Conservation (phyloP, 73 alveolate genomes). For the Paramecium tetraurelia region DNA sequence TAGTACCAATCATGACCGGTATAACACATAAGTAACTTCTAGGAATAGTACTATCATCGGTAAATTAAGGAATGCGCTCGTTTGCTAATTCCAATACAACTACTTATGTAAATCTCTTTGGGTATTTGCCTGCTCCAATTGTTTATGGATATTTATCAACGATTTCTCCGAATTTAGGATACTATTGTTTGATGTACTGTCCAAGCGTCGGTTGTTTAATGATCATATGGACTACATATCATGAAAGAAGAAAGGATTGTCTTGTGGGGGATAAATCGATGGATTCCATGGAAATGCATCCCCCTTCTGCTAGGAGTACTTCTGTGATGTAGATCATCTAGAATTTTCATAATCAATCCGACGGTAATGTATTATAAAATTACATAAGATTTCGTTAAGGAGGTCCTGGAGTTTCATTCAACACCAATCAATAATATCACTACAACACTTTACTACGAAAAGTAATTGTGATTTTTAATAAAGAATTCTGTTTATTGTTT, state of each 20-base stretch:
- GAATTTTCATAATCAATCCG: not conserved
- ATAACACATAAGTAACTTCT: slow-evolving; percentile 57
- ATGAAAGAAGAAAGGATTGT: not conserved
- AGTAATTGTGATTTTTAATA: not conserved
- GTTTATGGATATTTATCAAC: slow-evolving; percentile 79
- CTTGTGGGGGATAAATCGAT: not conserved
- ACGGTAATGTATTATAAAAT: not conserved
- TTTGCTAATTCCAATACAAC: slow-evolving; percentile 90
- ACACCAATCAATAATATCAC: slow-evolving; percentile 6
- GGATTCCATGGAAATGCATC: slow-evolving; percentile 9
- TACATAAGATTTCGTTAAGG: not conserved
- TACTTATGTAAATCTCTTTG: slow-evolving; percentile 83
- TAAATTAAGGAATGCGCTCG: slow-evolving; percentile 76
- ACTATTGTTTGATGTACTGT: slow-evolving; percentile 11
- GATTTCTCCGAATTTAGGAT: not conserved
- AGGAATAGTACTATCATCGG: slow-evolving; percentile 83
- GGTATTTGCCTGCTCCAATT: slow-evolving; percentile 93
- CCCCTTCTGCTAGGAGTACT: not conserved
- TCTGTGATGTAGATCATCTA: not conserved
- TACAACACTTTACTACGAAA: not conserved
- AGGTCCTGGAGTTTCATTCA: slow-evolving; percentile 14
- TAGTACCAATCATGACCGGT: slow-evolving; percentile 73
- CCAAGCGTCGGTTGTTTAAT: not conserved
- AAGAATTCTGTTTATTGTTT: not conserved
- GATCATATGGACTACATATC: not conserved